Evolutionary conservation across 2,329 filamentous ascomycete species (phyloP), one percentile per base, ranked within the genome.

Genomic region (Penicillium sp.): DNA sequence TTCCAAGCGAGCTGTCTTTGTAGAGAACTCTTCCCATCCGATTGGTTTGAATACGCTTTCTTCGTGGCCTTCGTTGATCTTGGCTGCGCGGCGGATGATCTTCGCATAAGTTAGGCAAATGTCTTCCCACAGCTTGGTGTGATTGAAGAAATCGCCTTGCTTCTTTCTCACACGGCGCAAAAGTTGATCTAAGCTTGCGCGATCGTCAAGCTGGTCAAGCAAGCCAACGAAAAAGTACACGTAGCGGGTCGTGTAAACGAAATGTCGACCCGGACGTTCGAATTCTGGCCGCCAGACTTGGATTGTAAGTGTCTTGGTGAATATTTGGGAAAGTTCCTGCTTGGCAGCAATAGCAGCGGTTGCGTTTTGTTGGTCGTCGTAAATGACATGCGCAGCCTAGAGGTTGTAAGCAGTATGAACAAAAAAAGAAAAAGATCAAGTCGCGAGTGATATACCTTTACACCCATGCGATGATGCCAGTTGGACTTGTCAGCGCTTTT

Each of bases 211-310:
- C 44, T 87, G 79, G 37, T 85, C 80, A 6, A 95, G 75, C 7
- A 95, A 74, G 48, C 79, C 77, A 12, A 88, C 81, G 68, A 94
- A 88, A 63, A 93, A 93, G 17, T 83, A 82, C 1, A 88, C 85
- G 62, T 96, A 96, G 55, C 86, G 83, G 43, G 87, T 83, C 0
- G 88, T 95, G 65, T 93, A 96, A 33, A 95, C 88, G 62, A 95
- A 93, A 66, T 96, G 90, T 17, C 90, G 81, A 0, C 90, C 90
- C 0, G 88, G 76, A 21, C 84, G 76, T 65, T 96, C 90, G 41
- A 87, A 83, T 57, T 95, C 90, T 33, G 90, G 93, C 59, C 90
- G 91, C 90, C 90, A 96, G 4, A 96, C 88, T 63, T 94, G 91
- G 67, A 95, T 83, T 1, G 87, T 84, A 84, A 95, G 95, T 0